Evolutionary conservation across 169 alveolate species (phyloP).

Genomic region (Cryptosporidium viatorum): DNA sequence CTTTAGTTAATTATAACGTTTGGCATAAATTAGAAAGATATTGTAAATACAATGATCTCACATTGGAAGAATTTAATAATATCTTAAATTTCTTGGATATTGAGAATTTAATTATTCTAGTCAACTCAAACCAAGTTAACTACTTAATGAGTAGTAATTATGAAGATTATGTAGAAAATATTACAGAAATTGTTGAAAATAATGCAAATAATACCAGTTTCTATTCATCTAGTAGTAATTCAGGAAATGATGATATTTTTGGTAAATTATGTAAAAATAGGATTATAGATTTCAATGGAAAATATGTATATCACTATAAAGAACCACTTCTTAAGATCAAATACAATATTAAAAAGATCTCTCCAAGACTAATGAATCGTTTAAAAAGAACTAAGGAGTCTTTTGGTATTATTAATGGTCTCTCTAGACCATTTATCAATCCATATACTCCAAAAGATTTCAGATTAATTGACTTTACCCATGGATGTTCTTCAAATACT

Average conservation of each 20-base stretch:
- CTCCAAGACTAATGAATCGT: background rate
- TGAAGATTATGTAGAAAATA: background rate
- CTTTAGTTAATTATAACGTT: conserved; percentile 2
- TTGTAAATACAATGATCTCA: conserved; percentile 5
- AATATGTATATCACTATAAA: background rate
- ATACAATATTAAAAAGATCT: background rate
- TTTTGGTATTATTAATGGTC: conserved; percentile 6
- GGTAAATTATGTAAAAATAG: background rate
- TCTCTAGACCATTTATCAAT: conserved; percentile 27
- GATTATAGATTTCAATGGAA: background rate
- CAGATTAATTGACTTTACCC: background rate
- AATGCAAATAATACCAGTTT: background rate
- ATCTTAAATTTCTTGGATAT: background rate
- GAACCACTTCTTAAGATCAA: background rate
- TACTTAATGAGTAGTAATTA: background rate
- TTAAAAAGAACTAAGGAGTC: background rate
- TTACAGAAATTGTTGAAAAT: background rate
- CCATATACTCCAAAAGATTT: conserved; percentile 20
- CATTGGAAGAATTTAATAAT: background rate
- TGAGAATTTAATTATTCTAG: conserved; percentile 13
- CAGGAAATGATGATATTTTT: background rate
- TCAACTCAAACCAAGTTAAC: background rate
- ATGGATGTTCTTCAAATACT: background rate
- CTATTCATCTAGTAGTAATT: background rate
- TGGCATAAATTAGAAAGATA: conserved; percentile 35